Evolutionary conservation across 1,139 yeast genomes (phyloP), one percentile per base, ranked within the genome.

Genomic region (Yamadazyma triangularis): DNA sequence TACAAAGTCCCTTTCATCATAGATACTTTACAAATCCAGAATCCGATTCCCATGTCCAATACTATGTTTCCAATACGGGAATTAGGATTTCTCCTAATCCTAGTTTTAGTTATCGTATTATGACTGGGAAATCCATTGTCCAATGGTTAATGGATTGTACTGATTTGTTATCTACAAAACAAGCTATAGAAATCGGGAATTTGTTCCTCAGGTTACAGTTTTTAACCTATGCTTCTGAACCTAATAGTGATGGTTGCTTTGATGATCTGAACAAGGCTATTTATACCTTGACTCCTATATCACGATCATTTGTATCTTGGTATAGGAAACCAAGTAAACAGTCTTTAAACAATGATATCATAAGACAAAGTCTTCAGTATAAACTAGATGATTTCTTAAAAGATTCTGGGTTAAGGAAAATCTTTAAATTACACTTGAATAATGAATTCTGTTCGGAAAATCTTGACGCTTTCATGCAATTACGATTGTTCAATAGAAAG

Each of bases 81-180:
- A 70, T 86, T 2, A 58, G 95, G 15, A 48, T 85, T 3, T 73
- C 73, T 41, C 51, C 63, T 26, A 51, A 70, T 24, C 67, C 66
- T 32, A 39, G 42, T 0, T 47, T 70, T 2, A 61, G 64, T 12
- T 28, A 27, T 2, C 18, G 21, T 3, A 30, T 30, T 13, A 68
- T 85, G 37, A 70, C 85, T 1, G 95, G 96, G 0, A 83, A 84
- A 44, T 82, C 94, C 0, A 64, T 83, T 1, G 69, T 79, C 55
- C 96, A 87, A 48, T 91, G 96, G 96, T 47, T 89, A 12, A 69
- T 81, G 73, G 97, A 89, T 41, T 89, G 96, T 49, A 82, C 95
- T 0, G 93, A 86, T 47, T 63, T 80, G 1, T 56, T 79, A 39
- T 65, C 69, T 32, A 52, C 61, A 0, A 58, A 61, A 3, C 94